Percentiles rank a stretch among this genome's conserved stretches.
phyloP scores from a whole-genome alignment of 345 rosid genomes.

The Pistacia vera region DNA sequence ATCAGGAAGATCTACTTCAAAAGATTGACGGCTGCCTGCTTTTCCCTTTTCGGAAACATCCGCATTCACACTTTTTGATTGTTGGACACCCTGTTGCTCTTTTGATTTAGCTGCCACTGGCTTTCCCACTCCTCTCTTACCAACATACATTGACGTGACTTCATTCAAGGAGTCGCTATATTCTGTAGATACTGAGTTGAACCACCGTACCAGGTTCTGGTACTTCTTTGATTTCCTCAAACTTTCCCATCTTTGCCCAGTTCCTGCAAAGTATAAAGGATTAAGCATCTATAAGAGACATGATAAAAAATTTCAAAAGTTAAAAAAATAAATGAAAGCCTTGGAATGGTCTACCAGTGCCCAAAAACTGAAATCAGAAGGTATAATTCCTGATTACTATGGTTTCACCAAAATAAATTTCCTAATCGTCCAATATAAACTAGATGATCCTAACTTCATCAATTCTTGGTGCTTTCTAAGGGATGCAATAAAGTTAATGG shows the following conservation, averaged over 20 bases:
- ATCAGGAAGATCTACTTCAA: constrained; percentile 77
- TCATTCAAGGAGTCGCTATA: constrained; percentile 55
- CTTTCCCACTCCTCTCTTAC: constrained; percentile 64
- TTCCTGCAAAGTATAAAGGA: constrained; percentile 42
- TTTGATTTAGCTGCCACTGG: constrained; percentile 44
- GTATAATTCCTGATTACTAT: background rate
- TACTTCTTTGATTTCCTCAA: constrained; percentile 91
- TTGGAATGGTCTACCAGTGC: background rate
- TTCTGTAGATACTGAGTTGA: constrained; percentile 67
- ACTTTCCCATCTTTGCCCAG: constrained; percentile 91
- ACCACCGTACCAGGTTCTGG: constrained; percentile 81
- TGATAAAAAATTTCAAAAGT: background rate
- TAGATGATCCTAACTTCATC: background rate
- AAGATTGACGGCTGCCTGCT: constrained; percentile 34
- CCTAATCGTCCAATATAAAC: background rate
- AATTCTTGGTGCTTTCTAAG: background rate
- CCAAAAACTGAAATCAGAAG: background rate
- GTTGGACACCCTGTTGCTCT: constrained; percentile 42
- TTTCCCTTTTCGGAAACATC: constrained; percentile 64
- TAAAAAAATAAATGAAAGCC: background rate
- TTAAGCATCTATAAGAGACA: background rate
- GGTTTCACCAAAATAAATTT: too few relatives aligned
- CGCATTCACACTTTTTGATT: constrained; percentile 29
- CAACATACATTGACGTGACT: constrained; percentile 49
- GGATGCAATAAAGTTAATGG: background rate